A percentile compares a stretch with the other conserved stretches of the same genome.
These are phyloP conservation scores for Gloeophyllum trabeum DNA, from an alignment of 768 basidiomycete genomes.

Conservation along the genomic window DNA sequence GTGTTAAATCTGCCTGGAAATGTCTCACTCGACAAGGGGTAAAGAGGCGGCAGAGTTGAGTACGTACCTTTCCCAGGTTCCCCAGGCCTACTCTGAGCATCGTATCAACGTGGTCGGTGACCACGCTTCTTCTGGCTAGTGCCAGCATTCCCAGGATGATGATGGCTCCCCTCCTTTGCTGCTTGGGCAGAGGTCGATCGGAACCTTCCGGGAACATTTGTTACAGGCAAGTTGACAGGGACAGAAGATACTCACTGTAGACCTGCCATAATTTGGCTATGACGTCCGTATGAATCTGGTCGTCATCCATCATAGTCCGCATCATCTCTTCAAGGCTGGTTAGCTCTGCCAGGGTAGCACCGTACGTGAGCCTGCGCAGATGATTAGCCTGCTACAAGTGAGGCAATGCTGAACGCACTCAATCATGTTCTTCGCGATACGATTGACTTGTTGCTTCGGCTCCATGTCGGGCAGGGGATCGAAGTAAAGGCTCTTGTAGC, in stretches of 20 bases:
- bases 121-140: conserved; percentile 64
- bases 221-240: not conserved
- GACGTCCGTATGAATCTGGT: conserved; percentile 73
- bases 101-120: conserved; percentile 73
- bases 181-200: conserved; percentile 59
- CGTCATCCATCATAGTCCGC: conserved; percentile 90
- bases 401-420: conserved; percentile 43
- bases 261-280: conserved; percentile 92
- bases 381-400: not conserved
- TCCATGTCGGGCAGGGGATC: conserved; percentile 66
- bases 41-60: not conserved
- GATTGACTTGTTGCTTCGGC: conserved; percentile 77
- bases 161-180: conserved; percentile 89
- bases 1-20: conserved; percentile 71
- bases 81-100: conserved; percentile 86
- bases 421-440: conserved; percentile 95
- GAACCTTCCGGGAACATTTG: conserved; percentile 42
- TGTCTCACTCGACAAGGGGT: not conserved
- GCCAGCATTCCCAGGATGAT: conserved; percentile 98
- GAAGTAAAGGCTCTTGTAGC: conserved; percentile 82
- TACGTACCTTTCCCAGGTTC: conserved; percentile 61
- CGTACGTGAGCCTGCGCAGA: conserved; percentile 66
- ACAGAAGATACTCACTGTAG: conserved; percentile 53
- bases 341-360: conserved; percentile 87
- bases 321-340: conserved; percentile 96